Conservation (phyloP, 345 rosid genomes). For the Citrus unshiu region DNA sequence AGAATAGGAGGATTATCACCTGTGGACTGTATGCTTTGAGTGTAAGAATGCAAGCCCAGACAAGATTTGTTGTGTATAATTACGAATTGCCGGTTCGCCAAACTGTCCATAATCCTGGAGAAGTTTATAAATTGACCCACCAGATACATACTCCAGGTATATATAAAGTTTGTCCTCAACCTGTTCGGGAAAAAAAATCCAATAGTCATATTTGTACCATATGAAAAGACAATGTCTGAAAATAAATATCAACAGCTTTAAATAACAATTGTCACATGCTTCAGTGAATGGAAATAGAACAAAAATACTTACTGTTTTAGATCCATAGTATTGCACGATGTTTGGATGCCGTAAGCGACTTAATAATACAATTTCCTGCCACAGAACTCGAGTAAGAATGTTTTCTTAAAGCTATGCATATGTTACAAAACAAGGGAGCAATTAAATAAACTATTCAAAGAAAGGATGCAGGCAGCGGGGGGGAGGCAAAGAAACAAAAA, state of each 20-base stretch:
- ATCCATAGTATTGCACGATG: slow-evolving; percentile 78
- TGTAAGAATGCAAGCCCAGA: slow-evolving; percentile 71
- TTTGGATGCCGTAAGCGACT: slow-evolving; percentile 69
- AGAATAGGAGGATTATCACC: slow-evolving; percentile 33
- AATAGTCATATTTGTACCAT: neutral
- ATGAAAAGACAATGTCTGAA: neutral
- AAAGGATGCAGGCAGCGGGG: neutral
- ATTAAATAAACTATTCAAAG: neutral
- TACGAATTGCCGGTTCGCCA: slow-evolving; percentile 64
- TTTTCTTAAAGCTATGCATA: neutral
- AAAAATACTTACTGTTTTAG: slow-evolving; percentile 47
- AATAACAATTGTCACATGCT: neutral
- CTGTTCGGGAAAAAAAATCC: slow-evolving; percentile 29
- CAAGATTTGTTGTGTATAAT: slow-evolving; percentile 74
- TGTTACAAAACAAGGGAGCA: neutral
- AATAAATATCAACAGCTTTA: neutral
- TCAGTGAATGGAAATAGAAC: neutral
- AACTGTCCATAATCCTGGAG: slow-evolving; percentile 76
- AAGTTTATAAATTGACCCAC: slow-evolving; percentile 75
- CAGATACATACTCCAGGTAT: slow-evolving; percentile 77
- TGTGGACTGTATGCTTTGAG: slow-evolving; percentile 64
- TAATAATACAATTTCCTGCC: slow-evolving; percentile 66
- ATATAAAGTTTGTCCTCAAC: slow-evolving; percentile 63
- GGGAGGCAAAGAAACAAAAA: no score
- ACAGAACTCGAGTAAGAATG: slow-evolving; percentile 1